phyloP scores from a whole-genome alignment of 1,284 basidiomycete genomes.

The Pyrrhoderma noxium region DNA sequence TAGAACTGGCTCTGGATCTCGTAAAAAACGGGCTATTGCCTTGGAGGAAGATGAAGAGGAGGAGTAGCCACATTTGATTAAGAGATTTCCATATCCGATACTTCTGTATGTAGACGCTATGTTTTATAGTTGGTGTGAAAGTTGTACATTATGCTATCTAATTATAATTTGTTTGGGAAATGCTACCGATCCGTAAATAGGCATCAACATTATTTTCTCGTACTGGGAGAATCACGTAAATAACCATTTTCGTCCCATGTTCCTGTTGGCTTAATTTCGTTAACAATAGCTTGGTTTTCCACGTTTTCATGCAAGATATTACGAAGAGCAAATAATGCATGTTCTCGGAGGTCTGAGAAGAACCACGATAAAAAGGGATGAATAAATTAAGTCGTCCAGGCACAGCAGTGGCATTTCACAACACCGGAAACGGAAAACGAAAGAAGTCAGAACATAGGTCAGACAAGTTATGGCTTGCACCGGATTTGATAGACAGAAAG shows the following conservation, averaged over 20 bases:
- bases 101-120: too few species aligned
- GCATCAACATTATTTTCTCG: constrained; percentile 16
- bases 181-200: neutral
- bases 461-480: neutral
- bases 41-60: constrained; percentile 56
- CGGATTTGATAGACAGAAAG: neutral
- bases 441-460: constrained; percentile 4
- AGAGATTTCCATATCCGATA: too few species aligned
- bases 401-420: too few species aligned
- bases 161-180: neutral
- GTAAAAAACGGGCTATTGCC: constrained; percentile 50
- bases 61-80: too few species aligned
- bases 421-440: too few species aligned
- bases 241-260: constrained; percentile 55
- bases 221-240: constrained; percentile 31
- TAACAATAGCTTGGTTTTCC: constrained; percentile 75
- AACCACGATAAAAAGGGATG: neutral
- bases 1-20: constrained; percentile 37
- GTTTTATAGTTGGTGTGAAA: too few species aligned
- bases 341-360: constrained; percentile 73
- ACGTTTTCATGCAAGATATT: constrained; percentile 70
- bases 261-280: constrained; percentile 57
- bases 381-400: too few species aligned
- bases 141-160: neutral
- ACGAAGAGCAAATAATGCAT: constrained; percentile 77